phyloP scores from a whole-genome alignment of 2,329 filamentous ascomycete genomes.

The Zelopaecilomyces penicillatus region DNA sequence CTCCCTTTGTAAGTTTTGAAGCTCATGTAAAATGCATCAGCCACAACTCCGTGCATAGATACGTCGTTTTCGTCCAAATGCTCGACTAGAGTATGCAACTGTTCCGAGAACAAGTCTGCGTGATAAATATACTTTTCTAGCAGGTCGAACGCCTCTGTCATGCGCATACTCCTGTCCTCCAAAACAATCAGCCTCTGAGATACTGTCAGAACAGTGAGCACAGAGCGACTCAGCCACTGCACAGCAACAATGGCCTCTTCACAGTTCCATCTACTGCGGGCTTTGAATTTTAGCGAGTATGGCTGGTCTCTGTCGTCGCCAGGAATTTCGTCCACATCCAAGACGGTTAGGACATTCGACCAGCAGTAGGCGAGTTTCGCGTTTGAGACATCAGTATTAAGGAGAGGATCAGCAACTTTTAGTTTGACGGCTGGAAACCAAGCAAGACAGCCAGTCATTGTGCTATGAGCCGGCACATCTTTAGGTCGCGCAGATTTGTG shows the following conservation, averaged over 20 bases:
- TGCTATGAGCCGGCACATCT: slow-evolving; percentile 79
- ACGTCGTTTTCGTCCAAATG: slow-evolving; percentile 78
- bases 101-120: slow-evolving; percentile 78
- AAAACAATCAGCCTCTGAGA: slow-evolving; percentile 88
- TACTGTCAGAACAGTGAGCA: slow-evolving; percentile 84
- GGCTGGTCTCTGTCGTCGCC: slow-evolving; percentile 67
- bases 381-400: slow-evolving; percentile 61
- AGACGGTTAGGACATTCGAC: slow-evolving; percentile 92
- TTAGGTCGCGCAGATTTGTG: slow-evolving; percentile 89
- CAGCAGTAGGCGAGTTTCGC: slow-evolving; percentile 95
- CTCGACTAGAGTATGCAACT: slow-evolving; percentile 78
- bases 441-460: slow-evolving; percentile 86
- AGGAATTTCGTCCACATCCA: slow-evolving; percentile 73
- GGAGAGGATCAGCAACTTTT: slow-evolving; percentile 62
- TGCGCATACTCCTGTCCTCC: slow-evolving; percentile 79
- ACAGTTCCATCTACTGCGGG: slow-evolving; percentile 82
- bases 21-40: slow-evolving; percentile 97
- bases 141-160: slow-evolving; percentile 91
- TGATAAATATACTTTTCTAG: slow-evolving; percentile 91
- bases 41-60: slow-evolving; percentile 90
- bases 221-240: slow-evolving; percentile 92
- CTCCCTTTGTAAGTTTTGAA: slow-evolving; percentile 92
- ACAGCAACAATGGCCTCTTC: slow-evolving; percentile 94
- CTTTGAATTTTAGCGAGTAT: slow-evolving; percentile 67
- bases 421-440: slow-evolving; percentile 97